Base-by-base conservation (phyloP, 169 alveolate genomes). In the Cyclospora cayetanensis region DNA sequence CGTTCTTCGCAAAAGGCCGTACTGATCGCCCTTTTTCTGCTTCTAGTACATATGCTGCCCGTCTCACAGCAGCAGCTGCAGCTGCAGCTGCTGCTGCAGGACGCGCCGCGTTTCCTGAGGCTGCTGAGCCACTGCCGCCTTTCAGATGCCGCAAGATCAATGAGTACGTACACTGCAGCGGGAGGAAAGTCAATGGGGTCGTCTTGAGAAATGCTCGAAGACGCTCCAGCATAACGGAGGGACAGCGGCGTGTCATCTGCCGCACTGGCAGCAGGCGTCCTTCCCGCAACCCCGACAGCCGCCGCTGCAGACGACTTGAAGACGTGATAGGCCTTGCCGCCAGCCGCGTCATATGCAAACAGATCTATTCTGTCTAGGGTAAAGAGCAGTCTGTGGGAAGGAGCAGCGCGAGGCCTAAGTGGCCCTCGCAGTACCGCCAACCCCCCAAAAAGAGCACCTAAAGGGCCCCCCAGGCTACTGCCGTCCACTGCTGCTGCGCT, bases 251-350 rank as follows among this genome's bases (percentile, higher is more conserved):
- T 27, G 12, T 15, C 46, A 29, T 22, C 80, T 66, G 80, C 43
- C 11, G 80, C 80, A 7, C 50, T 43, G 0, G 80, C 46, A 0
- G 46, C 80, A 22, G 15, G 35, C 63, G 15, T 50, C 74, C 74
- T 0, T 7, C 37, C 72, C n/a, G 72, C 72, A 22, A 31, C 72
- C 7, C 37, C 80, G 0, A 43, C 80, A 11, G 80, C 80, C 4
- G 80, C 80, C 25, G 80, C 80, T 29, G 80, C 31, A 66, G 80
- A 66, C 12, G 80, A 18, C 43, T 66, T 66, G 27, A 66, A 66
- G 50, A 66, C 20, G 31, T 66, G 80, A n/a, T 66, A 34, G 0
- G 43, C 31, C 42, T 66, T 66, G 25, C 80, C 80, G 5, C 31
- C 80, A 7, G 39, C 80, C 0, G 25, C 80, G 27, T 66, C 42